A percentile compares a stretch with the other conserved stretches of the same genome.
These are phyloP conservation scores for Ceratopteris richardii DNA, from an alignment of 75 land plant species.

Conservation along the genomic window DNA sequence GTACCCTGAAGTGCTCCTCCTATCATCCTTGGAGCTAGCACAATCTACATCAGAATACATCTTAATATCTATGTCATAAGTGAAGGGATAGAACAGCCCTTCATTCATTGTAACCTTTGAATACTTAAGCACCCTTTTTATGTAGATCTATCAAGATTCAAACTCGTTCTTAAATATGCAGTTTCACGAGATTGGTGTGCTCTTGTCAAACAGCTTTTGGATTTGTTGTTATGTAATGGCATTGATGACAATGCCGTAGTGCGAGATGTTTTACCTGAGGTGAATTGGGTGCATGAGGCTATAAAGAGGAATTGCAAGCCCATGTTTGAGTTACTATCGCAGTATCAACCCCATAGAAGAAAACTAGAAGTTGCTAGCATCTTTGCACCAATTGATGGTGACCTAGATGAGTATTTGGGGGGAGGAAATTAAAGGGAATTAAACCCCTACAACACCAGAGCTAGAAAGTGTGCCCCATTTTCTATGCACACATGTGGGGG, in stretches of 20 bases:
- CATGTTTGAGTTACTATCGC: constrained; percentile 64
- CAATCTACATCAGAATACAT: too few relatives aligned
- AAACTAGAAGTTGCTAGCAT: constrained; percentile 21
- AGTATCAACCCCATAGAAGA: constrained; percentile 20
- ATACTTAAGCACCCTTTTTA: too few relatives aligned
- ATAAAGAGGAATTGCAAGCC: constrained; percentile 59
- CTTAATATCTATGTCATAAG: too few relatives aligned
- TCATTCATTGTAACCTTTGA: too few relatives aligned
- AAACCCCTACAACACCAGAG: too few relatives aligned
- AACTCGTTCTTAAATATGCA: constrained; percentile 58
- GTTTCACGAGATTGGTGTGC: constrained; percentile 71
- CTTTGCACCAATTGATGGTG: constrained; percentile 54
- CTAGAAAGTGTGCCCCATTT: too few relatives aligned
- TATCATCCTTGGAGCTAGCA: too few relatives aligned
- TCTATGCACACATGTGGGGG: too few relatives aligned
- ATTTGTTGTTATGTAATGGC: constrained; percentile 41
- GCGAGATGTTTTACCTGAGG: constrained; percentile 30
- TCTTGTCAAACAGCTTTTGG: constrained; percentile 63
- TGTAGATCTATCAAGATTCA: constrained; percentile 39
- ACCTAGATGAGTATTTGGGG: too few relatives aligned
- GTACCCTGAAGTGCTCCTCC: too few relatives aligned
- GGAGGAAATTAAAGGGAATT: too few relatives aligned
- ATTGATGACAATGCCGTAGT: constrained; percentile 14
- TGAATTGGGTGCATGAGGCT: constrained; percentile 61
- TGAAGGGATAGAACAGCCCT: too few relatives aligned